A percentile compares a stretch with the other conserved stretches of the same genome.
These are phyloP conservation scores for Colletotrichum viniferum DNA, from an alignment of 2,329 filamentous ascomycete genomes.

Conservation along the genomic window DNA sequence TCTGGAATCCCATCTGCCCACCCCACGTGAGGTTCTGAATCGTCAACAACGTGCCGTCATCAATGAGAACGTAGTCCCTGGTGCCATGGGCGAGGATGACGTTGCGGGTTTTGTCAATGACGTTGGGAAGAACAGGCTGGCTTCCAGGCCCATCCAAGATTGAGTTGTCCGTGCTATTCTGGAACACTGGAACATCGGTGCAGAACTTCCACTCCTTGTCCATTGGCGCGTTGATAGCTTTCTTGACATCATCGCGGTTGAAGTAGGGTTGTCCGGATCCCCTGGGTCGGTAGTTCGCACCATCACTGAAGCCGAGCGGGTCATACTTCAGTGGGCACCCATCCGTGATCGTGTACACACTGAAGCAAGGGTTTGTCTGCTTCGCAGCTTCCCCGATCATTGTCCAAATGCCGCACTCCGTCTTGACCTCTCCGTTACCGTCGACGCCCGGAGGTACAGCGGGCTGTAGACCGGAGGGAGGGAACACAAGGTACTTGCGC, in stretches of 20 bases:
- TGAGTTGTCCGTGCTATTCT: slow-evolving; percentile 50
- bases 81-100: slow-evolving; percentile 77
- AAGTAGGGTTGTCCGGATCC: slow-evolving; percentile 70
- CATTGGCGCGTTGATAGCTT: slow-evolving; percentile 67
- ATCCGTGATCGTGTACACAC: slow-evolving; percentile 74
- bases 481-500: slow-evolving; percentile 68
- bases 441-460: slow-evolving; percentile 46
- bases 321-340: slow-evolving; percentile 76
- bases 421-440: slow-evolving; percentile 35
- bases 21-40: slow-evolving; percentile 86
- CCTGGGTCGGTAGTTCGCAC: slow-evolving; percentile 64
- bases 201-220: slow-evolving; percentile 29
- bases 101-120: slow-evolving; percentile 75
- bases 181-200: slow-evolving; percentile 53
- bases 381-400: slow-evolving; percentile 57
- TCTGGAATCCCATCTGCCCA: slow-evolving; percentile 72
- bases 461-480: slow-evolving; percentile 67
- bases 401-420: slow-evolving; percentile 61
- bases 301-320: slow-evolving; percentile 71
- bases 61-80: slow-evolving; percentile 70
- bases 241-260: slow-evolving; percentile 72
- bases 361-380: slow-evolving; percentile 76
- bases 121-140: slow-evolving; percentile 65
- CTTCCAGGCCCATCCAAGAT: slow-evolving; percentile 47
- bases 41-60: slow-evolving; percentile 71